Evolutionary conservation across 1,139 yeast genomes (phyloP).

Genomic region (Wickerhamiella pararugosa): DNA sequence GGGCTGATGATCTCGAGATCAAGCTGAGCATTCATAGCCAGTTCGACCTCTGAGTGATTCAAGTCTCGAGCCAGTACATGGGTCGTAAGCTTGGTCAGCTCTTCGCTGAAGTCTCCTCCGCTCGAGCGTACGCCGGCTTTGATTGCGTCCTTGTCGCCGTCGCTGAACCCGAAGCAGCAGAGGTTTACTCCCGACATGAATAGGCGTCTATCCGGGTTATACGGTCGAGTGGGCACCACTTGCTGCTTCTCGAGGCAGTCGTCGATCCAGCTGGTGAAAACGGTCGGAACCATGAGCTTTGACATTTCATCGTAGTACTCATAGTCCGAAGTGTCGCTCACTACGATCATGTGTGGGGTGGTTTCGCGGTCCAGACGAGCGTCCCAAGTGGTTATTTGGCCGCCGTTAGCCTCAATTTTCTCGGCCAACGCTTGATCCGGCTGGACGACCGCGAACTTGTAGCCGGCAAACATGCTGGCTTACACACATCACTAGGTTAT

Average conservation of each 20-base stretch:
- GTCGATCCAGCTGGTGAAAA: constrained; percentile 48
- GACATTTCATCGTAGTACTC: constrained; percentile 38
- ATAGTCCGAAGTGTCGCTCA: constrained; percentile 40
- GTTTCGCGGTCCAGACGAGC: constrained; percentile 16
- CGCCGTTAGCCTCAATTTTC: constrained; percentile 13
- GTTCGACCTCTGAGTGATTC: constrained; percentile 29
- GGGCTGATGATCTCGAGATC: constrained; percentile 55
- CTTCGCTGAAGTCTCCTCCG: constrained; percentile 59
- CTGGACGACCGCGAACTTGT: constrained; percentile 14
- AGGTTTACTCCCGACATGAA: constrained; percentile 48
- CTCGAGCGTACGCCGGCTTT: constrained; percentile 53
- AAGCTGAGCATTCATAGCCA: constrained; percentile 25
- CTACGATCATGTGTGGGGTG: constrained; percentile 30
- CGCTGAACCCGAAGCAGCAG: constrained; percentile 44
- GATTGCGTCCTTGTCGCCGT: constrained; percentile 48
- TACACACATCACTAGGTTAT: not conserved
- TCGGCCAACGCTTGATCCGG: constrained; percentile 2
- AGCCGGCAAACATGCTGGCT: constrained; percentile 13
- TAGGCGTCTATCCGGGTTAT: constrained; percentile 55
- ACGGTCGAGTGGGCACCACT: constrained; percentile 32
- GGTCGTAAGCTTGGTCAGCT: constrained; percentile 56
- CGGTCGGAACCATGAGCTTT: constrained; percentile 51
- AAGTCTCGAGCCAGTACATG: constrained; percentile 52
- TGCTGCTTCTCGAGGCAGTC: constrained; percentile 34
- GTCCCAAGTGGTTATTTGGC: constrained; percentile 15